Conservation (phyloP, 1,139 yeast genomes). For the Sugiyamaella paludigena region DNA sequence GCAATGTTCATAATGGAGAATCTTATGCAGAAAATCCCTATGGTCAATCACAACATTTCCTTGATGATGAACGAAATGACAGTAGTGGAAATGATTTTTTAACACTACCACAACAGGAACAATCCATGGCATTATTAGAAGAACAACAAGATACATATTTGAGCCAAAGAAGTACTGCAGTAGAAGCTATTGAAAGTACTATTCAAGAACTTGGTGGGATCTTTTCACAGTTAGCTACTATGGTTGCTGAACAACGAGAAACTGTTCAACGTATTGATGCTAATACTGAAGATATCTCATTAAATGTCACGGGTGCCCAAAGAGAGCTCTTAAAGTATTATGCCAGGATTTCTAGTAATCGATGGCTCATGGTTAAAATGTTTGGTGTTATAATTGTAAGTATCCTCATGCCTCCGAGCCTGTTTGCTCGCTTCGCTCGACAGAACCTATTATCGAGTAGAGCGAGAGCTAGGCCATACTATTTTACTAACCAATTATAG, state of each 20-base stretch:
- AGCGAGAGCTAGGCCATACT: no score
- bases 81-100: constrained; percentile 33
- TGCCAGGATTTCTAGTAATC: constrained; percentile 79
- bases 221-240: constrained; percentile 91
- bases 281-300: constrained; percentile 87
- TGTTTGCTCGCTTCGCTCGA: constrained; percentile 7
- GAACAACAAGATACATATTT: constrained; percentile 70
- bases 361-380: constrained; percentile 88
- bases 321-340: constrained; percentile 88
- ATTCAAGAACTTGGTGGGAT: constrained; percentile 94
- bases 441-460: no score
- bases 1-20: not conserved
- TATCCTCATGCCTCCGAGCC: not conserved
- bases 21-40: constrained; percentile 39
- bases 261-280: constrained; percentile 93
- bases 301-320: constrained; percentile 92
- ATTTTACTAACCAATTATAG: constrained; percentile 12
- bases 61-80: constrained; percentile 33
- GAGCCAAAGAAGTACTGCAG: constrained; percentile 84
- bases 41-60: constrained; percentile 28
- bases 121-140: constrained; percentile 59
- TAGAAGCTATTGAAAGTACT: constrained; percentile 92
- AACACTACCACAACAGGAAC: constrained; percentile 71
- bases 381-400: constrained; percentile 76
- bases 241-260: constrained; percentile 98